Conservation (phyloP, 2,329 filamentous ascomycete species). For the Byssothecium circinans region DNA sequence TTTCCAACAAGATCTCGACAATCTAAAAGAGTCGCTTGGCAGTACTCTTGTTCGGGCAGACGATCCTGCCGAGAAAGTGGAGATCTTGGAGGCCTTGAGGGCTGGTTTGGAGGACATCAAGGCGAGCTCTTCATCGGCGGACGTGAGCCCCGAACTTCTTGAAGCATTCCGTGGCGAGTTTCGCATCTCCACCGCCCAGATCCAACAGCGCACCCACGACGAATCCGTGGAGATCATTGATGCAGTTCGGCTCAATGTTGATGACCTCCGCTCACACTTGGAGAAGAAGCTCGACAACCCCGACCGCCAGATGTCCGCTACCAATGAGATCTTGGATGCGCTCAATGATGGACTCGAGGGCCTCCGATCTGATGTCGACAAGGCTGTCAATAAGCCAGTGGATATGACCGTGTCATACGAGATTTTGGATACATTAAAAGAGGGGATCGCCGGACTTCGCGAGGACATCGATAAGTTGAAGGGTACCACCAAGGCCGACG, state of each 20-base stretch:
- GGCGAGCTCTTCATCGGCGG: slow-evolving; percentile 25
- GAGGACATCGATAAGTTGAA: slow-evolving; percentile 78
- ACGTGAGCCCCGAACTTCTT: slow-evolving; percentile 53
- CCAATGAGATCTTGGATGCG: slow-evolving; percentile 62
- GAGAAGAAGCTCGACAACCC: slow-evolving; percentile 57
- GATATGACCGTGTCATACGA: slow-evolving; percentile 87
- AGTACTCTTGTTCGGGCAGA: slow-evolving; percentile 45
- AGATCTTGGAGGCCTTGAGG: slow-evolving; percentile 45
- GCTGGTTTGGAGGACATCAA: slow-evolving; percentile 45
- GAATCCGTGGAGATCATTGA: slow-evolving; percentile 55
- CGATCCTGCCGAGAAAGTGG: slow-evolving; percentile 41
- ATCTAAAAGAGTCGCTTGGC: slow-evolving; percentile 48
- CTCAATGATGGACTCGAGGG: slow-evolving; percentile 72
- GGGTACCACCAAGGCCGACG: slow-evolving; percentile 51
- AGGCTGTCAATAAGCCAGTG: slow-evolving; percentile 74
- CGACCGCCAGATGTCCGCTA: slow-evolving; percentile 57
- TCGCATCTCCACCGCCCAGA: slow-evolving; percentile 46
- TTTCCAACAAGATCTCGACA: slow-evolving; percentile 48
- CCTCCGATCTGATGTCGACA: slow-evolving; percentile 73
- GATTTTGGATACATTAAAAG: slow-evolving; percentile 82
- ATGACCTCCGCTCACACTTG: slow-evolving; percentile 52
- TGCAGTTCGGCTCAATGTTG: slow-evolving; percentile 52
- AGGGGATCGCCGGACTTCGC: slow-evolving; percentile 74
- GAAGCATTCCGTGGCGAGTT: slow-evolving; percentile 56
- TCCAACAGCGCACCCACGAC: slow-evolving; percentile 44